Conservation (phyloP, 75 land plant genomes). For the Cunninghamia lanceolata region DNA sequence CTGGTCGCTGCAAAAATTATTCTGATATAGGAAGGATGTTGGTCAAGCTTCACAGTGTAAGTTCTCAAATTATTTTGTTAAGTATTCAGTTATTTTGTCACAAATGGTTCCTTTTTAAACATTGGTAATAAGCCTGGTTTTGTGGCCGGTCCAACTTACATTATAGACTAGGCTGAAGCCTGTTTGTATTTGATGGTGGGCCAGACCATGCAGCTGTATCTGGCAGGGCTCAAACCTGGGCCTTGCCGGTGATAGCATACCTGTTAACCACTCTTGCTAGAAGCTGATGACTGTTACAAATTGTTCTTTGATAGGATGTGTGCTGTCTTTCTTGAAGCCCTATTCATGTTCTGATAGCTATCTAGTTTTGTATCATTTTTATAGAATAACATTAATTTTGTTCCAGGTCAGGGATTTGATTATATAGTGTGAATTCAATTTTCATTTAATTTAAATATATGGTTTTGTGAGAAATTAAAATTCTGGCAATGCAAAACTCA, state of each 20-base stretch:
- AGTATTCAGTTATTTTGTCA: not conserved
- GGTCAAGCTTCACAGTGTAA: slow-evolving; percentile 76
- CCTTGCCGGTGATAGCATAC: not conserved
- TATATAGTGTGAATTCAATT: not conserved
- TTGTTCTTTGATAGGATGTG: not conserved
- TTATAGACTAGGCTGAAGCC: not conserved
- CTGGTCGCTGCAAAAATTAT: slow-evolving; percentile 60
- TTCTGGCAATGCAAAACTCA: not conserved
- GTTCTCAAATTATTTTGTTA: not conserved
- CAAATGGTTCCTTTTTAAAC: not conserved
- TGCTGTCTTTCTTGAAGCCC: not conserved
- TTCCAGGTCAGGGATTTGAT: not conserved
- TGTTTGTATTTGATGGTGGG: not conserved
- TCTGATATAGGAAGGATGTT: slow-evolving; percentile 82
- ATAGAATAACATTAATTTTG: not conserved
- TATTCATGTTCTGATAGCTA: not conserved
- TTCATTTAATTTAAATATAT: not conserved
- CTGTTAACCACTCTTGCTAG: not conserved
- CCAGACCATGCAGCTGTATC: not conserved
- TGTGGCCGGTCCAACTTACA: not conserved
- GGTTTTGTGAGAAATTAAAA: not conserved
- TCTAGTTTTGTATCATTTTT: not conserved
- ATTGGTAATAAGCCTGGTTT: not conserved
- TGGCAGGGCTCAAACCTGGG: not conserved
- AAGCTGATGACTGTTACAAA: not conserved